Evolutionary conservation across 495 filamentous ascomycete genomes (phyloP).

Genomic region (Endocarpon pusillum): DNA sequence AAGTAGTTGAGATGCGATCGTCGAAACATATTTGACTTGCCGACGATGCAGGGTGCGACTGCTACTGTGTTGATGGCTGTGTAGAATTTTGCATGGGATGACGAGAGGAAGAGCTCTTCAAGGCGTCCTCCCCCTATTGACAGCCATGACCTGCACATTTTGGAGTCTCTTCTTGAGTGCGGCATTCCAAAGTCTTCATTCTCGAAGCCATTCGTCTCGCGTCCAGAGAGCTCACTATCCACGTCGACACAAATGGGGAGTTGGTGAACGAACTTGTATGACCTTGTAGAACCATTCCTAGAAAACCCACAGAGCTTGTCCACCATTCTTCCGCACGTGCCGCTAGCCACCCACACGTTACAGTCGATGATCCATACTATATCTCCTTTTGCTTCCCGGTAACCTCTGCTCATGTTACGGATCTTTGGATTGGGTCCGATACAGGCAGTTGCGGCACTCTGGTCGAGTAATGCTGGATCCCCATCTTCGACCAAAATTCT

Average conservation of each 20-base stretch:
- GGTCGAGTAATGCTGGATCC: conserved; percentile 51
- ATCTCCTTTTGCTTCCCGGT: conserved; percentile 83
- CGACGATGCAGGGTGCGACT: conserved; percentile 84
- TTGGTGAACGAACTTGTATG: conserved; percentile 93
- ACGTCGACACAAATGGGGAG: conserved; percentile 74
- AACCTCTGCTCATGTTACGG: conserved; percentile 86
- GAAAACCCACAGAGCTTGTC: conserved; percentile 61
- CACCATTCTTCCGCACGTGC: conserved; percentile 71
- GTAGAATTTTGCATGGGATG: conserved; percentile 95
- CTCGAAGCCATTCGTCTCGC: conserved; percentile 27
- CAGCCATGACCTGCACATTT: conserved; percentile 11
- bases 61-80: conserved; percentile 87
- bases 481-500: conserved; percentile 72
- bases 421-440: conserved; percentile 97
- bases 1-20: conserved; percentile 72
- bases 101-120: conserved; percentile 87
- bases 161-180: not conserved
- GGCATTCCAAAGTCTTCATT: conserved; percentile 5
- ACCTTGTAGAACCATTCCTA: conserved; percentile 24
- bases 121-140: conserved; percentile 58
- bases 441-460: conserved; percentile 30
- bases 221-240: conserved; percentile 15
- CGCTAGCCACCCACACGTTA: conserved; percentile 80
- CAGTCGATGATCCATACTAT: conserved; percentile 92
- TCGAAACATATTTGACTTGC: conserved; percentile 97